Evolutionary conservation across 768 basidiomycete species (phyloP).

Genomic region (Rhizopogon sp.): DNA sequence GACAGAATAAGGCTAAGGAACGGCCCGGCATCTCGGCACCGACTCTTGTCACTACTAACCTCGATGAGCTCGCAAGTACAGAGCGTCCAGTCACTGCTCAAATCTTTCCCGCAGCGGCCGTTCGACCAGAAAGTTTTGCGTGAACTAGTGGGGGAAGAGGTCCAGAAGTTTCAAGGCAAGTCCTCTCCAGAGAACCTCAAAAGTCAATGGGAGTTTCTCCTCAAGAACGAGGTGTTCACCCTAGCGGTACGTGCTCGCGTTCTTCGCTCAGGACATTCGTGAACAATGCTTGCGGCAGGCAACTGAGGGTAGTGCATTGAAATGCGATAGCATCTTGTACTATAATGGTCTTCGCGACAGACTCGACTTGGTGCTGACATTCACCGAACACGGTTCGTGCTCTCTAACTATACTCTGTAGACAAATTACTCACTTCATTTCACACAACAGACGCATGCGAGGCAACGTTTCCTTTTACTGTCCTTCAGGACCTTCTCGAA

Average conservation of each 20-base stretch:
- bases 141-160: conserved; percentile 40
- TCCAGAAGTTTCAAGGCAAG: conserved; percentile 37
- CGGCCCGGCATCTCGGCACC: conserved; percentile 21
- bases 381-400: conserved; percentile 69
- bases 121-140: conserved; percentile 43
- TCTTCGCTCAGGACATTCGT: background rate
- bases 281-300: conserved; percentile 33
- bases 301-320: conserved; percentile 63
- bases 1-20: background rate
- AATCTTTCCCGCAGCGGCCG: conserved; percentile 48
- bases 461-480: conserved; percentile 61
- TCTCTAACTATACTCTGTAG: background rate
- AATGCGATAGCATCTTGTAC: conserved; percentile 47
- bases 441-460: conserved; percentile 68
- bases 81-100: conserved; percentile 44
- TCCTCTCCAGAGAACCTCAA: conserved; percentile 55
- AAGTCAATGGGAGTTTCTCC: conserved; percentile 69
- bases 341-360: conserved; percentile 55
- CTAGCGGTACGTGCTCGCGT: conserved; percentile 52
- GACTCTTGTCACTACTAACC: background rate
- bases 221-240: conserved; percentile 66
- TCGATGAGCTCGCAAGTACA: conserved; percentile 50
- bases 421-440: conserved; percentile 1
- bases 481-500: conserved; percentile 81
- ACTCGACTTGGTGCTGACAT: conserved; percentile 70